Conservation (phyloP, 768 basidiomycete genomes). For the Termitomyces sp. region DNA sequence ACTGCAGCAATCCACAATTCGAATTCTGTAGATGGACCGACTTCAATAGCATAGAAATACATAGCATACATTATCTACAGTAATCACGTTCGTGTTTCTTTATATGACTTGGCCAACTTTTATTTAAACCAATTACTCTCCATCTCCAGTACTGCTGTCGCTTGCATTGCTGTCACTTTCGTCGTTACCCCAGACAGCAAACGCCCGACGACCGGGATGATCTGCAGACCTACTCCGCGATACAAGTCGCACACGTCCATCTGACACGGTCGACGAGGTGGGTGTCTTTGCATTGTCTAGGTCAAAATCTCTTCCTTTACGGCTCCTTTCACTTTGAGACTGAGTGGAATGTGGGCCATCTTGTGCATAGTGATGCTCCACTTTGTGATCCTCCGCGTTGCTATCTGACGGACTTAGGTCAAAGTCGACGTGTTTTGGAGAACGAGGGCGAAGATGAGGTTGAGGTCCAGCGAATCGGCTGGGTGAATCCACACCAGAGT, state of each 20-base stretch:
- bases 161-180: slow-evolving; percentile 85
- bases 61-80: not conserved
- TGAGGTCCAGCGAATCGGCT: slow-evolving; percentile 52
- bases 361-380: slow-evolving; percentile 33
- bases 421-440: slow-evolving; percentile 54
- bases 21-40: not conserved
- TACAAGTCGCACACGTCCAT: slow-evolving; percentile 28
- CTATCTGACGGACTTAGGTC: slow-evolving; percentile 22
- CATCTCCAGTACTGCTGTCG: slow-evolving; percentile 47
- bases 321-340: slow-evolving; percentile 43
- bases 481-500: slow-evolving; percentile 63
- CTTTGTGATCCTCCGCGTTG: slow-evolving; percentile 7
- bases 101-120: too few species aligned
- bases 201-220: slow-evolving; percentile 48
- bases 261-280: slow-evolving; percentile 40
- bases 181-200: slow-evolving; percentile 86
- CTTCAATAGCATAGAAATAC: not conserved
- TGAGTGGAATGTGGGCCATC: slow-evolving; percentile 28
- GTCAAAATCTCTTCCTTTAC: slow-evolving; percentile 55
- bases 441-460: slow-evolving; percentile 43
- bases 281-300: slow-evolving; percentile 57
- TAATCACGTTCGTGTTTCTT: not conserved
- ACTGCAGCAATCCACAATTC: too few species aligned
- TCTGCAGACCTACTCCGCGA: slow-evolving; percentile 36
- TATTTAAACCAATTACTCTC: not conserved